Evolutionary conservation across 352 stramenopile genomes (phyloP), one percentile per base, ranked within the genome.

Genomic region (Globisporangium mamillatum): DNA sequence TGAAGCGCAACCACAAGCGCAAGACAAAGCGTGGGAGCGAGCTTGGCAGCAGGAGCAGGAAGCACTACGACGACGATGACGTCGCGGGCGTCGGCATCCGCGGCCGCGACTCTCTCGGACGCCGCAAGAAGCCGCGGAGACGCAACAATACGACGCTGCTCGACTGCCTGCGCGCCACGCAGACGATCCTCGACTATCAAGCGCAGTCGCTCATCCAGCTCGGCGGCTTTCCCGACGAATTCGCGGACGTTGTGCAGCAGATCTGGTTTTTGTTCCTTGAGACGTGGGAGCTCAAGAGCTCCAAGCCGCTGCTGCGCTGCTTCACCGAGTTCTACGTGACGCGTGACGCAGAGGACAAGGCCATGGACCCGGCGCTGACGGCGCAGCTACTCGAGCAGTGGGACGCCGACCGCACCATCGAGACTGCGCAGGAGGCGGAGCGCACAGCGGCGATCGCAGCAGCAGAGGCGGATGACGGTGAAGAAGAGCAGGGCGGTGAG

Each of bases 191-290:
- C 46, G 63, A 89, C 41, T 63, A 78, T 25, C 82, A 88, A 72
- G 79, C 80, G 34, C 74, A 70, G 14, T 60, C 75, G 14, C 78
- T 92, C 10, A 75, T 90, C 25, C 38, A 78, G 2, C 55, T 72
- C 1, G 63, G 84, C 4, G 80, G 77, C 5, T 73, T 78, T 27
- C 70, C 70, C 27, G 64, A 78, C 14, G 81, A 89, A 18, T 89
- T 78, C 36, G 60, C 74, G 3, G 71, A 69, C 25, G 79, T 78
- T 6, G 86, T 93, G 18, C 77, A 81, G 12, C 62, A 82, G 41
- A 63, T 93, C 55, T 93, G 86, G 86, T 86, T 93, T 63, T 70
- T 78, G 60, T 87, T 93, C 57, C 66, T 93, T 2, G 69, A 88
- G 4, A 78, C 73, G 12, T 93, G 86, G 86, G 79, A 81, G 20